Evolutionary conservation across 129 eudicot genomes (phyloP), one percentile per base, ranked within the genome.

Genomic region (Scalesia atractyloides): DNA sequence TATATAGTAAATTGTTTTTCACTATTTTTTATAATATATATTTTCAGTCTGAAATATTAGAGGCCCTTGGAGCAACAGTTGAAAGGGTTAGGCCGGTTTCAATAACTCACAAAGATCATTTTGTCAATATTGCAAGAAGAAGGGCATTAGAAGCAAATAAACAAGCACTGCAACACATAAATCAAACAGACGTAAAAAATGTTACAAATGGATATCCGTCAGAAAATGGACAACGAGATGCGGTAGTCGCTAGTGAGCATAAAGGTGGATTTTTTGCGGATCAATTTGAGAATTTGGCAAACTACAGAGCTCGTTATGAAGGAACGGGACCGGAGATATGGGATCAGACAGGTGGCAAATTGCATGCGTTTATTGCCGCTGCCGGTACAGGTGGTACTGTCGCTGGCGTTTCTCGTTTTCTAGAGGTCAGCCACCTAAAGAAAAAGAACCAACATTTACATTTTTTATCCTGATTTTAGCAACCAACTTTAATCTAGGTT

Each of bases 31-130:
- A 39, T 51, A 30, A 36, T 64, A 30, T 74, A 33, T 34, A 41
- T 16, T 9, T 75, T 57, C 89, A 92, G 99, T 88, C 99, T 69
- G 91, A 94, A 86, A 88, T 94, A 65, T 79, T 94, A 47, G 96
- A 90, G 81, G 99, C 97, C 68, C 97, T 94, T 66, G 93, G 99
- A 79, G 99, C 99, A 62, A 90, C 91, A 7, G 96, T 94, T 19
- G 99, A 94, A 77, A 87, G 99, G 77, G 99, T 94, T 18, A 90
- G 99, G 68, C 99, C 99, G 20, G 99, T 94, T 64, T 90, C 99
- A 8, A 94, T 94, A 70, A 94, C 99, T 10, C 97, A 94, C 84
- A 84, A 77, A 83, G 97, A 94, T 67, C 99, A 94, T 78, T 94
- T 53, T 65, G 97, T 94, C 57, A 94, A 94, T 80, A 76, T 94